Conservation (phyloP, 306 rosid species). For the Prunus padus region DNA sequence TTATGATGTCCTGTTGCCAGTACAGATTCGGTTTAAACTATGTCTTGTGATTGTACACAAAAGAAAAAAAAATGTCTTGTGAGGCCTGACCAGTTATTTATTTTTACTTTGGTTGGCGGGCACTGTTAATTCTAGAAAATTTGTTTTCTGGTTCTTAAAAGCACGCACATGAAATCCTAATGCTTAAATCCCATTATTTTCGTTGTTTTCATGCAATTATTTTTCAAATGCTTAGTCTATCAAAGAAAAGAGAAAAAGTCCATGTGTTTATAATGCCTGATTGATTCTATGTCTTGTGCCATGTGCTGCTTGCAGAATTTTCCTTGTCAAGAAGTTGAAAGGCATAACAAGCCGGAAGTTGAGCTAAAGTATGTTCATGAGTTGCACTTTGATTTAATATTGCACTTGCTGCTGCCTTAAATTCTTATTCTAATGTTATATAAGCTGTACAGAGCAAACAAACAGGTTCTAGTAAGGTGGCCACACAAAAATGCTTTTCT, state of each 20-base stretch:
- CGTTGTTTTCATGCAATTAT: background rate
- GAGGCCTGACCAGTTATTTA: background rate
- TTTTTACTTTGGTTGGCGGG: background rate
- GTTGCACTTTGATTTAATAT: slow-evolving; percentile 13
- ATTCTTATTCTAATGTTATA: background rate
- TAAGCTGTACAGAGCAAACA: background rate
- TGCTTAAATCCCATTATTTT: slow-evolving; percentile 1
- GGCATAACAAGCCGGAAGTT: slow-evolving; percentile 98
- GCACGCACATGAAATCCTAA: background rate
- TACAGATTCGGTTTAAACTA: too few relatives aligned
- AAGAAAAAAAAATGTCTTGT: background rate
- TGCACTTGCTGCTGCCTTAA: background rate
- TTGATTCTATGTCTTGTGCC: background rate
- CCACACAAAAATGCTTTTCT: background rate
- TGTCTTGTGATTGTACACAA: too few relatives aligned
- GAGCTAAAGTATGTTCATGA: slow-evolving; percentile 72
- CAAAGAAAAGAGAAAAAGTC: background rate
- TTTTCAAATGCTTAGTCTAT: background rate
- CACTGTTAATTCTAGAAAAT: background rate
- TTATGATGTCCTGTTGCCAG: background rate
- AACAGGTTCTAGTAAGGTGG: background rate
- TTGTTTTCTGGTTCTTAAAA: background rate
- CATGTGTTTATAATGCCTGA: background rate
- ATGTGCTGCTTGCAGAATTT: slow-evolving; percentile 56
- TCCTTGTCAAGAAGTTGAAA: slow-evolving; percentile 98